Evolutionary conservation across 78 protist genomes (phyloP).

Genomic region (Capsaspora owczarzaki): DNA sequence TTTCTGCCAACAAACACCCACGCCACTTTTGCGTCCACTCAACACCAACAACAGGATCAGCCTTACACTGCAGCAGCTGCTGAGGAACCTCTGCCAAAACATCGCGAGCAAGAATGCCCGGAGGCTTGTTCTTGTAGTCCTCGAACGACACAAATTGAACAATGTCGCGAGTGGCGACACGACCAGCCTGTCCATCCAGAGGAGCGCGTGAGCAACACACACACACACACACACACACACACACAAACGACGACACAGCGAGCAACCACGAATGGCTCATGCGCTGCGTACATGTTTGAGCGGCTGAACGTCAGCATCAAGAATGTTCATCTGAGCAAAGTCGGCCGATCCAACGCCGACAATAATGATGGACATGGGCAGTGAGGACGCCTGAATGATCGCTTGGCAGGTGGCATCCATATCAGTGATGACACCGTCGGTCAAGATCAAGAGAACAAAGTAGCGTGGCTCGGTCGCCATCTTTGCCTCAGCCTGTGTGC

Average conservation of each 20-base stretch:
- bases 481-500: too few species aligned
- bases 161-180: too few species aligned
- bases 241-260: too few species aligned
- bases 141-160: conserved; percentile 67
- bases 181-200: too few species aligned
- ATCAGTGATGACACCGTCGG: conserved; percentile 72
- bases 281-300: not conserved
- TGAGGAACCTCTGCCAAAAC: not conserved
- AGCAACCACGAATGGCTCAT: conserved; percentile 54
- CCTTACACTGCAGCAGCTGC: not conserved
- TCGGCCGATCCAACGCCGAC: conserved; percentile 53
- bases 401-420: conserved; percentile 36
- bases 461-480: too few species aligned
- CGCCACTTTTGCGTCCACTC: too few species aligned
- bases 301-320: conserved; percentile 61
- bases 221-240: too few species aligned
- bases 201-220: too few species aligned
- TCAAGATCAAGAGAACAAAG: conserved; percentile 50
- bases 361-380: conserved; percentile 58
- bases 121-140: not conserved
- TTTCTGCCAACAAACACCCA: too few species aligned
- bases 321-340: not conserved
- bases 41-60: too few species aligned
- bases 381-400: conserved; percentile 28
- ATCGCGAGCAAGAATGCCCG: not conserved